Conservation (phyloP, 2,329 filamentous ascomycete species). For the Didymella pomorum region DNA sequence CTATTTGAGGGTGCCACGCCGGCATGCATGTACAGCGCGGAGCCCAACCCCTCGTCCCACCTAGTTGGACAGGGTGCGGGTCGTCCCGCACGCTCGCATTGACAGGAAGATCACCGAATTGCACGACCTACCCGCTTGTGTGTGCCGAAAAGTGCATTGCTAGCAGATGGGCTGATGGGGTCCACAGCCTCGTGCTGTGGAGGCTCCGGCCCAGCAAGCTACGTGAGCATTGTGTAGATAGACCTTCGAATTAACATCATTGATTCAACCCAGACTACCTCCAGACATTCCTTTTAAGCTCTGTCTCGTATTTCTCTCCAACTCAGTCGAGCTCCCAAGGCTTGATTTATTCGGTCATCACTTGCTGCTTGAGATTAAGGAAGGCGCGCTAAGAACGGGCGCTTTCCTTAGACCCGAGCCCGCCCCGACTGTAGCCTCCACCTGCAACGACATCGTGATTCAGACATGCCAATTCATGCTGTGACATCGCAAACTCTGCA, state of each 20-base stretch:
- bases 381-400: slow-evolving; percentile 9
- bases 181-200: background rate
- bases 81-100: slow-evolving; percentile 16
- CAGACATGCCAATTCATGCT: slow-evolving; percentile 6
- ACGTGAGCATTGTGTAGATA: background rate
- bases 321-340: background rate
- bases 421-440: slow-evolving; percentile 3
- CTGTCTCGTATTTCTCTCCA: background rate
- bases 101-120: slow-evolving; percentile 1
- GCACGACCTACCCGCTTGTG: slow-evolving; percentile 13
- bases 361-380: background rate
- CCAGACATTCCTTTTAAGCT: background rate
- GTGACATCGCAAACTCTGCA: slow-evolving; percentile 6
- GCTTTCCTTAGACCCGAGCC: slow-evolving; percentile 4
- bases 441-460: background rate
- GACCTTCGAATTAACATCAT: background rate
- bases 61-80: slow-evolving; percentile 8
- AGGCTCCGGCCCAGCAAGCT: background rate
- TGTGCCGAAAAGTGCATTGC: background rate
- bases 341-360: background rate
- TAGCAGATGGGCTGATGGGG: background rate
- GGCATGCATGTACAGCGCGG: slow-evolving; percentile 6
- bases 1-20: background rate
- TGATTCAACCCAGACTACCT: background rate
- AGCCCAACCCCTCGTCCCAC: slow-evolving; percentile 5